These are phyloP conservation scores for Sphagnum tenellum DNA, from an alignment of 225 moss, liverwort and hornwort genomes.

Conservation along the genomic window DNA sequence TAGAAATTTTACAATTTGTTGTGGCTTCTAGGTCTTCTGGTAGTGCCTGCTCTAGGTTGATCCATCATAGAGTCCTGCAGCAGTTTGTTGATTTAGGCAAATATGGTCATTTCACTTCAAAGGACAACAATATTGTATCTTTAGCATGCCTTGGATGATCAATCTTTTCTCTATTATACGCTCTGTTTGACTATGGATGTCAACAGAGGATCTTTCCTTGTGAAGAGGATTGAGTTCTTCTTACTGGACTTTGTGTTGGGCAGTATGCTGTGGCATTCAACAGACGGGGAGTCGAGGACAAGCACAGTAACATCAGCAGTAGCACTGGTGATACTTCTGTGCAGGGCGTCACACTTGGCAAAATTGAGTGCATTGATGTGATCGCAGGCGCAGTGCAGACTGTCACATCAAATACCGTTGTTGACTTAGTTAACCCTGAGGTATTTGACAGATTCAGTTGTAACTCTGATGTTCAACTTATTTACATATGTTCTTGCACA, in stretches of 20 bases:
- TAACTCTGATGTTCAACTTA: background rate
- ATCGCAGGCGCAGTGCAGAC: slow-evolving; percentile 56
- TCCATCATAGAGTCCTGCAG: too few species aligned
- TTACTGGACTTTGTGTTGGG: slow-evolving; percentile 3
- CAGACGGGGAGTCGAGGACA: slow-evolving; percentile 52
- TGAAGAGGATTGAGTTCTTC: background rate
- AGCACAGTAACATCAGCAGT: background rate
- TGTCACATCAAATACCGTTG: slow-evolving; percentile 30
- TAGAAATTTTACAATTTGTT: background rate
- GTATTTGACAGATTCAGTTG: slow-evolving; percentile 8
- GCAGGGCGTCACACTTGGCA: slow-evolving; percentile 25
- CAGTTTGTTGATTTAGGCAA: too few species aligned
- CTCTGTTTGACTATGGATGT: background rate
- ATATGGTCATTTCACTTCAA: background rate
- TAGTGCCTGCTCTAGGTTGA: background rate
- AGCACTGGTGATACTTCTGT: slow-evolving; percentile 9
- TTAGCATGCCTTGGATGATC: background rate
- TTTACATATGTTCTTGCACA: background rate
- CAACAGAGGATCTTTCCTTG: background rate
- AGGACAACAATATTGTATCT: background rate
- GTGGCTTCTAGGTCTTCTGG: background rate
- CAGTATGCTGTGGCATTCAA: slow-evolving; percentile 95
- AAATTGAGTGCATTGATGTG: slow-evolving; percentile 62
- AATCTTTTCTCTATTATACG: background rate
- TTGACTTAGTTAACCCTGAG: slow-evolving; percentile 74